Evolutionary conservation across 805 yeast genomes (phyloP).

Genomic region (Candida berthetii): DNA sequence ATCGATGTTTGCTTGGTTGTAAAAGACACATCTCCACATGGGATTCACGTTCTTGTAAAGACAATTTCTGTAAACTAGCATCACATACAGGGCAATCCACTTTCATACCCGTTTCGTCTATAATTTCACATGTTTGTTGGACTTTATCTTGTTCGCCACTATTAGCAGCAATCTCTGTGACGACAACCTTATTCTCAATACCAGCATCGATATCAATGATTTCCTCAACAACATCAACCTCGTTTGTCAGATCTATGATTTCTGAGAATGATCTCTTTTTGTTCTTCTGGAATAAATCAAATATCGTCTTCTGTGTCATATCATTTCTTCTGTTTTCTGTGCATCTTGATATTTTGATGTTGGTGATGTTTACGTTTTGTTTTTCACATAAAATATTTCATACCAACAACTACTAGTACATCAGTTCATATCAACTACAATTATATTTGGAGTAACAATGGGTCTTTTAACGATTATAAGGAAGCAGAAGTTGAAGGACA

Average conservation of each 20-base stretch:
- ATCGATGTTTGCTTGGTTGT: slow-evolving; percentile 17
- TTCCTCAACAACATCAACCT: neutral
- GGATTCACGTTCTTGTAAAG: slow-evolving; percentile 35
- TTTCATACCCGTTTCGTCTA: no score
- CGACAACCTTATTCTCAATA: neutral
- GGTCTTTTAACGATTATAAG: slow-evolving; percentile 75
- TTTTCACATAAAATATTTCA: neutral
- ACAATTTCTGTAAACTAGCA: slow-evolving; percentile 28
- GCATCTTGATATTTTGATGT: neutral
- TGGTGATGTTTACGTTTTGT: neutral
- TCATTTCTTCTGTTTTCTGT: neutral
- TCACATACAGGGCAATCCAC: slow-evolving; percentile 49
- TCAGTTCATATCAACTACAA: neutral
- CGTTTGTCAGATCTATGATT: neutral
- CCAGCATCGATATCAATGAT: neutral
- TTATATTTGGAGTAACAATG: slow-evolving; percentile 53
- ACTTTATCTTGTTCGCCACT: no score
- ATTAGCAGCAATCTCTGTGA: no score
- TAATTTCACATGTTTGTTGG: neutral
- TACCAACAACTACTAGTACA: no score
- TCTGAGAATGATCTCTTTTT: neutral
- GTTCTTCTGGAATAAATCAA: neutral
- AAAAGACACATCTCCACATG: slow-evolving; percentile 53
- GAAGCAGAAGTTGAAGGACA: slow-evolving; percentile 77
- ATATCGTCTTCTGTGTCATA: neutral